Evolutionary conservation across 768 basidiomycete genomes (phyloP), one percentile per base, ranked within the genome.

Genomic region (Collybia sp.): DNA sequence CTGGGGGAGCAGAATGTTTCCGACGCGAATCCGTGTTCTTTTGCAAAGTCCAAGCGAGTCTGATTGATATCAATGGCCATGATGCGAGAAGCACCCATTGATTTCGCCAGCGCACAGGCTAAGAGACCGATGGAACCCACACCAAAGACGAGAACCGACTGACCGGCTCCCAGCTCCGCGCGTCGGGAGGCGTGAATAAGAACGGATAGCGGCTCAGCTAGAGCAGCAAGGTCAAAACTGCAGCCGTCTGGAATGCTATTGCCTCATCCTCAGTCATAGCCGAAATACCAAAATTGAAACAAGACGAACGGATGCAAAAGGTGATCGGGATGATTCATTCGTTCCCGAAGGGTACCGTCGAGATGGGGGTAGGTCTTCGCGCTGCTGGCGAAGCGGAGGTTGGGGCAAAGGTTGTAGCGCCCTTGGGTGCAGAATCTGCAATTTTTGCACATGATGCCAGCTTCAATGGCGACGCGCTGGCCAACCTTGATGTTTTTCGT

Each of bases 151-250:
- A 96, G 83, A 39, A 95, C 82, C 42, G 80, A 72, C 47, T 89
- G 82, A 30, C 83, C 82, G 6, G 73, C 56, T 8, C 63, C 47
- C 42, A 72, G 54, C 17, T 59, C 57, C 6, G 71, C 72, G 33
- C 80, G 75, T 35, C 74, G 69, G 5, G 71, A 66, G 20, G 80
- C 80, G 49, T 82, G 80, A 43, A 95, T 74, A 56, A 94, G 76
- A 55, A 98, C 95, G 38, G 89, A 91, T 48, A 98, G 84, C 18
- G 95, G 95, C 62, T 98, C 95, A 8, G 93, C 92, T 48, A 97
- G 77, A 5, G 93, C 83, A 15, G 88, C 94, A 53, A 82, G 77
- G 52, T 92, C 87, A 57, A 82, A 90, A 32, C 84, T 74, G 61
- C 83, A 80, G 54, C 63, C 69, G 53, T 89, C 82, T 17, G 93